These are phyloP conservation scores for Rhizomucor pusillus DNA, from an alignment of 371 early-diverging fungal genomes.

Conservation along the genomic window DNA sequence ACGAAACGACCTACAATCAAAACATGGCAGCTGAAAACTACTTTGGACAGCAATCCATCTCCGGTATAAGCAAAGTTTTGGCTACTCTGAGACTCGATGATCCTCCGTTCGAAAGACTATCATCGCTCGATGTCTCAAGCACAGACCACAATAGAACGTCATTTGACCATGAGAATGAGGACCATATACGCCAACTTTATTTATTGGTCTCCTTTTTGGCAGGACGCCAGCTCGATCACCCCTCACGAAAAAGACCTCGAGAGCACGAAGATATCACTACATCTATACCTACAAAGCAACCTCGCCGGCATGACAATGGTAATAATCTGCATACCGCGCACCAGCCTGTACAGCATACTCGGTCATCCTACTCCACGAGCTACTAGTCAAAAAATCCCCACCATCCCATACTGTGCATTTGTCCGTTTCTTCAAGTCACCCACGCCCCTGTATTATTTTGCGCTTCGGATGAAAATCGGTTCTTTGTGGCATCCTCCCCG, in stretches of 20 bases:
- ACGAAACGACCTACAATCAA: constrained; percentile 18
- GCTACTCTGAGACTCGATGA: constrained; percentile 29
- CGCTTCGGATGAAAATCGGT: no score
- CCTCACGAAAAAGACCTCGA: constrained; percentile 6
- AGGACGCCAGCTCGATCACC: constrained; percentile 6
- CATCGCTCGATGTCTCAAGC: constrained; percentile 17
- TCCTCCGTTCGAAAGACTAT: constrained; percentile 41
- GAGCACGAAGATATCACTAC: constrained; percentile 4
- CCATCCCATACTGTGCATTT: no score
- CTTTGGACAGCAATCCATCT: constrained; percentile 22
- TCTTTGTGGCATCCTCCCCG: no score
- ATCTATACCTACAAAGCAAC: constrained; percentile 2
- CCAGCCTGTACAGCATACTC: no score
- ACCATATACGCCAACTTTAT: constrained; percentile 17
- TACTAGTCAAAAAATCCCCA: no score
- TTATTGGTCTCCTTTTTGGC: constrained; percentile 22
- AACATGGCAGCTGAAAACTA: constrained; percentile 18
- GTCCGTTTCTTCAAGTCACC: no score
- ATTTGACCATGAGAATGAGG: constrained; percentile 15
- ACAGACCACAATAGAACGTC: constrained; percentile 9
- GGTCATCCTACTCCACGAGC: no score
- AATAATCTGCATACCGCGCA: no score
- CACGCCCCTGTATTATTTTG: no score
- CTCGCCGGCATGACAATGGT: constrained; percentile 14
- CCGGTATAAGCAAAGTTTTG: constrained; percentile 15